These are phyloP conservation scores for Ophiostoma fasciatum DNA, from an alignment of 2,329 filamentous ascomycete genomes.

Conservation along the genomic window DNA sequence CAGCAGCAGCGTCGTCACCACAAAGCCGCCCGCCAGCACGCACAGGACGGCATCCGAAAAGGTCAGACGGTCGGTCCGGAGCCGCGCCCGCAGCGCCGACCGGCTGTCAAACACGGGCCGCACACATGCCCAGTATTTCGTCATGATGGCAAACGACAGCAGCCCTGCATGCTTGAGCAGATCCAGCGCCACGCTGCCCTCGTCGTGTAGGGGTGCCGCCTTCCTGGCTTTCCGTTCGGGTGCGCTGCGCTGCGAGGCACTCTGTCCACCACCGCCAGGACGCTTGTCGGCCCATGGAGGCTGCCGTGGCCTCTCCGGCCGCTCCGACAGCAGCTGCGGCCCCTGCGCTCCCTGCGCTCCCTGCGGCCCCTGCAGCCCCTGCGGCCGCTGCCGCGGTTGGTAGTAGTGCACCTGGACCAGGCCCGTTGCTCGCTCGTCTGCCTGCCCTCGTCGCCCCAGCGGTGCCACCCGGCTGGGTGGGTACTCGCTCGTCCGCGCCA, in stretches of 20 bases:
- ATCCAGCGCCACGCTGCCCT: neutral
- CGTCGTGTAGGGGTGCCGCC: no score
- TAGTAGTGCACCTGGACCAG: neutral
- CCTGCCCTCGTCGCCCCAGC: neutral
- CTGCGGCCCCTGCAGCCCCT: neutral
- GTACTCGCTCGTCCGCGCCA: conserved; percentile 8
- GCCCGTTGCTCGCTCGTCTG: neutral
- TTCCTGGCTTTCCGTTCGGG: no score
- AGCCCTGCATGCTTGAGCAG: conserved; percentile 3
- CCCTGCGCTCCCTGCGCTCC: neutral
- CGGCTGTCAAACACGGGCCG: conserved; percentile 24
- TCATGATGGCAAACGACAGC: conserved; percentile 9
- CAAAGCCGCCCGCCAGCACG: conserved; percentile 16
- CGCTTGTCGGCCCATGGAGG: no score
- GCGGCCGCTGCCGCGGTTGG: neutral
- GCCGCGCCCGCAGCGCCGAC: conserved; percentile 20
- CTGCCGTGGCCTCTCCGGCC: no score
- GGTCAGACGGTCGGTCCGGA: conserved; percentile 14
- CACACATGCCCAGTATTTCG: conserved; percentile 22
- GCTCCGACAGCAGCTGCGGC: no score
- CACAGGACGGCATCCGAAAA: conserved; percentile 15
- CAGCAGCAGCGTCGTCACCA: conserved; percentile 10
- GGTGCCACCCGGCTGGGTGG: neutral
- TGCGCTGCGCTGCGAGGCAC: no score
- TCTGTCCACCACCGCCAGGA: no score